Conservation (phyloP, 2,329 filamentous ascomycete genomes). For the Sporothrix luriei region DNA sequence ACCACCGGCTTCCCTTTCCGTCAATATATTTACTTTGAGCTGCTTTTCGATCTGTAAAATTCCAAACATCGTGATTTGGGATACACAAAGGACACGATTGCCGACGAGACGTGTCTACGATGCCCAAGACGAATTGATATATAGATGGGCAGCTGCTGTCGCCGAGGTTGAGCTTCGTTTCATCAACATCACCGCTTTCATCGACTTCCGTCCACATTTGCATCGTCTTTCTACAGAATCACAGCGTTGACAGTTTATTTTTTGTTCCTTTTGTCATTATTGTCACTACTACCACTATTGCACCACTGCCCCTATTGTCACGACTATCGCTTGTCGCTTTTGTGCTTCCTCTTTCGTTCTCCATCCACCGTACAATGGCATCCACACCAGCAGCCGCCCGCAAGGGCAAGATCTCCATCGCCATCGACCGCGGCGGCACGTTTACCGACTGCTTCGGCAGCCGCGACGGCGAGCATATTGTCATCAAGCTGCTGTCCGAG, state of each 20-base stretch:
- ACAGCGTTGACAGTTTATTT: neutral
- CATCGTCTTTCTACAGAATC: neutral
- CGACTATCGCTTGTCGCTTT: too few species aligned
- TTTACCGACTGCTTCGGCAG: constrained; percentile 93
- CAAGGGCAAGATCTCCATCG: constrained; percentile 51
- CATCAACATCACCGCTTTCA: neutral
- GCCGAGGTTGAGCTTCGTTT: neutral
- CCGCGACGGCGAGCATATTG: constrained; percentile 50
- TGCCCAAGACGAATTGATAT: neutral
- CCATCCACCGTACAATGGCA: neutral
- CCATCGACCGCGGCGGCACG: constrained; percentile 80
- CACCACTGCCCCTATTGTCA: too few species aligned
- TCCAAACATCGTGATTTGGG: neutral
- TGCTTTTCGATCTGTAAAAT: too few species aligned
- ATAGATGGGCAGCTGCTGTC: neutral
- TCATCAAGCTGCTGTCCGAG: constrained; percentile 64
- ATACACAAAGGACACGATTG: neutral
- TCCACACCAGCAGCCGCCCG: constrained; percentile 23
- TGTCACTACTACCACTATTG: too few species aligned
- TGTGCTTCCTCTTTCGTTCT: neutral
- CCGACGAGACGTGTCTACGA: neutral
- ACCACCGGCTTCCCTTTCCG: constrained; percentile 14
- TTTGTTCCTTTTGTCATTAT: neutral
- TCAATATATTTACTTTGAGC: neutral
- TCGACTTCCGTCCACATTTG: neutral